Conservation (phyloP, 2,329 filamentous ascomycete species). For the Hortaea sp. region DNA sequence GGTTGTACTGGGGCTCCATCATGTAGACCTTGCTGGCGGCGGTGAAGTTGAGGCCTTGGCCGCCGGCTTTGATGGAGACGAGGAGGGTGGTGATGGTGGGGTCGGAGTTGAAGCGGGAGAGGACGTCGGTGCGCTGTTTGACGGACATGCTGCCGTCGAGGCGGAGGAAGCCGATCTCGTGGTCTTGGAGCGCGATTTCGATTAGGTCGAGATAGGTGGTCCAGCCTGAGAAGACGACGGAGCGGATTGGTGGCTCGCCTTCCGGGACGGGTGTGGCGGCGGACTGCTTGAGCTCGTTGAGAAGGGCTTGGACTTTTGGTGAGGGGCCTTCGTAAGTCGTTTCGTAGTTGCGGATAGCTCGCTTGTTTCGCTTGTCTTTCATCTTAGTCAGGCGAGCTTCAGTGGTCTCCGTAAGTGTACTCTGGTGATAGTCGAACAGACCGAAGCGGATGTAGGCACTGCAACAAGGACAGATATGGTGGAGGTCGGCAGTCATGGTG, state of each 20-base stretch:
- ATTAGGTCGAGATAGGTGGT: conserved; percentile 91
- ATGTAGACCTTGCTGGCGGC: conserved; percentile 80
- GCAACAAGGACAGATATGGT: conserved; percentile 59
- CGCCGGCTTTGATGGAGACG: conserved; percentile 85
- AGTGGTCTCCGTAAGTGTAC: conserved; percentile 37
- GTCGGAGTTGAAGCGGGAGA: conserved; percentile 69
- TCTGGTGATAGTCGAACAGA: conserved; percentile 59
- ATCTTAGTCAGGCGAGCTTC: conserved; percentile 45
- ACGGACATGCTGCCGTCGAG: conserved; percentile 86
- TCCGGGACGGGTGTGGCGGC: conserved; percentile 50
- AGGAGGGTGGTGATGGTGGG: conserved; percentile 66
- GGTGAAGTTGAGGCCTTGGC: conserved; percentile 83
- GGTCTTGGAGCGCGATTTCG: conserved; percentile 62
- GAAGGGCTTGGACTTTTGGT: conserved; percentile 77
- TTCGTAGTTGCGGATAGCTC: conserved; percentile 39
- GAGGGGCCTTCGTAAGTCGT: conserved; percentile 74
- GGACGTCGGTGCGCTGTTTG: conserved; percentile 59
- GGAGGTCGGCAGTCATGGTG: conserved; percentile 30
- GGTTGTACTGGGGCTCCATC: conserved; percentile 98
- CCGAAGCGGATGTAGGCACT: conserved; percentile 51
- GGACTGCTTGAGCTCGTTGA: conserved; percentile 61
- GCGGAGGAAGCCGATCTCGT: conserved; percentile 61
- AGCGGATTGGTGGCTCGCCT: conserved; percentile 59
- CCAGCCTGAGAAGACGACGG: conserved; percentile 94
- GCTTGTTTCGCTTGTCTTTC: conserved; percentile 25